Evolutionary conservation across 2,329 filamentous ascomycete genomes (phyloP).

Genomic region (Arthrobotrys pseudoclavata): DNA sequence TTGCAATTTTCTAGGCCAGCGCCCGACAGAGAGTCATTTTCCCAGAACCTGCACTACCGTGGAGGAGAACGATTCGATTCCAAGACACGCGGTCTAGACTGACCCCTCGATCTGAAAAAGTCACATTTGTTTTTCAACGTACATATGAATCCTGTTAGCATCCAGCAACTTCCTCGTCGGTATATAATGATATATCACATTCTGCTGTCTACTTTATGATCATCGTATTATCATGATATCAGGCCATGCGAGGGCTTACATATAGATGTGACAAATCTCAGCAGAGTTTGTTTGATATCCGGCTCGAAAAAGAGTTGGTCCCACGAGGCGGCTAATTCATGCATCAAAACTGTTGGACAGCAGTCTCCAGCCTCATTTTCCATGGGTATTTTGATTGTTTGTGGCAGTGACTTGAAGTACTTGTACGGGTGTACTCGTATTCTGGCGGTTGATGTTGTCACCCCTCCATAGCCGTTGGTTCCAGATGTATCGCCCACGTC

Average conservation of each 20-base stretch:
- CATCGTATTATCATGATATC: constrained; percentile 8
- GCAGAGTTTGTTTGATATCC: constrained; percentile 62
- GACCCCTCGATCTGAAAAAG: constrained; percentile 62
- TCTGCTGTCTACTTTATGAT: constrained; percentile 2
- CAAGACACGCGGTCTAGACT: constrained; percentile 62
- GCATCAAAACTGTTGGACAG: constrained; percentile 43
- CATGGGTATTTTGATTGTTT: constrained; percentile 42
- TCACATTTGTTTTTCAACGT: constrained; percentile 50
- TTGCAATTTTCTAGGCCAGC: constrained; percentile 63
- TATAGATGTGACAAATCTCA: constrained; percentile 63
- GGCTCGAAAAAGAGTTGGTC: constrained; percentile 62
- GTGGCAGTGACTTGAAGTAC: constrained; percentile 44
- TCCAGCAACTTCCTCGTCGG: neutral
- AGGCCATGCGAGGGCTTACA: constrained; percentile 42
- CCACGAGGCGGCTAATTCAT: constrained; percentile 41
- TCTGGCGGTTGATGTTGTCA: constrained; percentile 34
- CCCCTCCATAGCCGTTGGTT: constrained; percentile 1
- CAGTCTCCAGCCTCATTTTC: constrained; percentile 27
- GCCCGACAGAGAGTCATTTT: constrained; percentile 63
- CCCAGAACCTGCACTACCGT: constrained; percentile 62
- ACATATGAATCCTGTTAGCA: constrained; percentile 20
- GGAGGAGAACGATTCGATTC: constrained; percentile 62
- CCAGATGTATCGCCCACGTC: constrained; percentile 42
- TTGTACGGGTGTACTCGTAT: constrained; percentile 56
- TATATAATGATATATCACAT: constrained; percentile 9